Base-by-base conservation (phyloP, 2,329 filamentous ascomycete genomes). In the Penicillium griseofulvum region DNA sequence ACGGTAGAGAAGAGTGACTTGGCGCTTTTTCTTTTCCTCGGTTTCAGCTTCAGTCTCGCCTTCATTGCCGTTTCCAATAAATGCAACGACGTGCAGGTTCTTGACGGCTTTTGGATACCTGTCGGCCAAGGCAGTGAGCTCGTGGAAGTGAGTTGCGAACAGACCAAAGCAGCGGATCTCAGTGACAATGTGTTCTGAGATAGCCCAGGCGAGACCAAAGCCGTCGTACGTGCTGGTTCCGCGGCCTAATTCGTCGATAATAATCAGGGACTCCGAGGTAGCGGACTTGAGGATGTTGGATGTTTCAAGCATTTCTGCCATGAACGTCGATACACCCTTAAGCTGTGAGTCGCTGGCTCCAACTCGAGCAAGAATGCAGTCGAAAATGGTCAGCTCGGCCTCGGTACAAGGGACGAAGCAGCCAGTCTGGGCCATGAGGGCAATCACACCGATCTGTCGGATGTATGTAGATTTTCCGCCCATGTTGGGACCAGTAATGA, bases 231-330 rank as follows among this genome's bases (percentile, higher is more conserved):
- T 99, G 59, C 91, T 97, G 0, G 94, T 99, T 54, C 94, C 94
- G 57, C 94, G 90, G 47, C 94, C 94, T 2, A 99, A 85, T 73
- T 99, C 94, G 73, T 99, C 95, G 65, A 99, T 97, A 74, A 99
- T 97, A 76, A 99, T 97, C 50, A 99, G 83, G 5, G 91, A 96
- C 71, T 99, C 94, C 31, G 88, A 86, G 0, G 94, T 99, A 2
- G 94, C 94, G 0, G 91, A 95, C 77, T 97, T 97, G 69, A 99
- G 86, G 62, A 99, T 99, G 71, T 97, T 97, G 63, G 94, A 91
- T 1, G 94, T 99, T 73, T 99, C 94, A 22, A 99, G 83, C 94
- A 99, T 99, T 77, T 99, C 94, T 1, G 94, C 94, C 95, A 99
- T 99, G 74, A 99, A 99, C 0, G 94, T 99, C 4, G 91, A 96